phyloP scores from a whole-genome alignment of 2,329 filamentous ascomycete genomes.

The Curvularia lunata region DNA sequence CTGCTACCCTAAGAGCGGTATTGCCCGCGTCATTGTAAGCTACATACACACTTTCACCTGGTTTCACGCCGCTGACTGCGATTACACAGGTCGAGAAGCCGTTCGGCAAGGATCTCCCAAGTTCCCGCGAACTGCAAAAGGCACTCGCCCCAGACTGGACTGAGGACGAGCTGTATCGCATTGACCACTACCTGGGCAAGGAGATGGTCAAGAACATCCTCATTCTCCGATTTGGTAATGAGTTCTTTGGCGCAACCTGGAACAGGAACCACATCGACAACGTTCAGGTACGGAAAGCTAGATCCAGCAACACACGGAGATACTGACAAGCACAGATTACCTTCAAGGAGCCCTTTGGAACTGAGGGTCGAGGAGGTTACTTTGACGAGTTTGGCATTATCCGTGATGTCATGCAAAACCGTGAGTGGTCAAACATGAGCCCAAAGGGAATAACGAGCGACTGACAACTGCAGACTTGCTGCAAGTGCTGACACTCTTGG shows the following conservation, averaged over 20 bases:
- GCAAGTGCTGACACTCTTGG: slow-evolving; percentile 92
- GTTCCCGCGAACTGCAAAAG: slow-evolving; percentile 92
- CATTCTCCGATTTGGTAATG: slow-evolving; percentile 96
- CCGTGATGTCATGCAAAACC: slow-evolving; percentile 99
- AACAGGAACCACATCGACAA: slow-evolving; percentile 99
- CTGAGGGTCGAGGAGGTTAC: slow-evolving; percentile 95
- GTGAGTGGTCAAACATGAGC: slow-evolving; percentile 49
- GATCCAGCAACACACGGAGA: neutral
- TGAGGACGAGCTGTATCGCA: slow-evolving; percentile 98
- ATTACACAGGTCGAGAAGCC: slow-evolving; percentile 87
- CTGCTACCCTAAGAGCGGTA: slow-evolving; percentile 90
- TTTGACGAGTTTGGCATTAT: slow-evolving; percentile 99
- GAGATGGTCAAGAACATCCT: slow-evolving; percentile 99
- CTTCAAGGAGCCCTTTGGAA: slow-evolving; percentile 99
- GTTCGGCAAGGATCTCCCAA: slow-evolving; percentile 94
- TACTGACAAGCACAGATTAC: slow-evolving; percentile 68
- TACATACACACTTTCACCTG: slow-evolving; percentile 5
- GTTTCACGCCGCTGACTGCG: slow-evolving; percentile 23
- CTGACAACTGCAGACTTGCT: slow-evolving; percentile 68
- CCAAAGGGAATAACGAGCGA: neutral
- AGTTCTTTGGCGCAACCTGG: slow-evolving; percentile 98
- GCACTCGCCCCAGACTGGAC: slow-evolving; percentile 97
- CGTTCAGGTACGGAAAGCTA: slow-evolving; percentile 68
- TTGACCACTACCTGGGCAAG: slow-evolving; percentile 99
- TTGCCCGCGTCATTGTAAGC: slow-evolving; percentile 90